Evolutionary conservation across 2,329 filamentous ascomycete species (phyloP).

Genomic region (Cadophora sp.): DNA sequence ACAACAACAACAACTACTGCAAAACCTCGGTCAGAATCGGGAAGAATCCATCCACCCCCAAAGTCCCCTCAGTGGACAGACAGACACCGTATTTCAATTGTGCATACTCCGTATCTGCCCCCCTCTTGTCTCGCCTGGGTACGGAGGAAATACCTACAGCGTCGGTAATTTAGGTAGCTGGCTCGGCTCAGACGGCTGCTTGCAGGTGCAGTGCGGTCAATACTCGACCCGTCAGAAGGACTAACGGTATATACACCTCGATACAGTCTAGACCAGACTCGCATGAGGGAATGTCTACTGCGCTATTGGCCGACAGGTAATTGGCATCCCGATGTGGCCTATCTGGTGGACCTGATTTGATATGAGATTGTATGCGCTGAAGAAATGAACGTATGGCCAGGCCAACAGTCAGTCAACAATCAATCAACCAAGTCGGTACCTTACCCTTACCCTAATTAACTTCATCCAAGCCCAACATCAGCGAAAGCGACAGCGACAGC

Average conservation of each 20-base stretch:
- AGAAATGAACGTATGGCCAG: not conserved
- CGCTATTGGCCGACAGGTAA: conserved; percentile 14
- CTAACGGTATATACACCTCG: conserved; percentile 5
- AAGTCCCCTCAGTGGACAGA: not conserved
- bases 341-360: conserved; percentile 19
- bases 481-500: too few species aligned
- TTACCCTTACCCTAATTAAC: too few species aligned
- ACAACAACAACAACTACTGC: not conserved
- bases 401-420: not conserved
- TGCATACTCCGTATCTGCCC: not conserved
- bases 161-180: too few species aligned
- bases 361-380: conserved; percentile 10
- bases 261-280: not conserved
- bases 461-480: too few species aligned
- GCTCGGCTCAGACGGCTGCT: conserved; percentile 7
- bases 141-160: too few species aligned
- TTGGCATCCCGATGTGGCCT: conserved; percentile 16
- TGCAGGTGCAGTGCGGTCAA: not conserved
- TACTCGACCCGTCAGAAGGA: not conserved
- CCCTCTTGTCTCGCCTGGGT: not conserved
- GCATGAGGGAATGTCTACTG: not conserved
- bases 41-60: not conserved
- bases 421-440: too few species aligned
- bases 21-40: conserved; percentile 2
- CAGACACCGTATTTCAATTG: not conserved